Conservation (phyloP, 768 basidiomycete species). For the Lactifluus rugatus region DNA sequence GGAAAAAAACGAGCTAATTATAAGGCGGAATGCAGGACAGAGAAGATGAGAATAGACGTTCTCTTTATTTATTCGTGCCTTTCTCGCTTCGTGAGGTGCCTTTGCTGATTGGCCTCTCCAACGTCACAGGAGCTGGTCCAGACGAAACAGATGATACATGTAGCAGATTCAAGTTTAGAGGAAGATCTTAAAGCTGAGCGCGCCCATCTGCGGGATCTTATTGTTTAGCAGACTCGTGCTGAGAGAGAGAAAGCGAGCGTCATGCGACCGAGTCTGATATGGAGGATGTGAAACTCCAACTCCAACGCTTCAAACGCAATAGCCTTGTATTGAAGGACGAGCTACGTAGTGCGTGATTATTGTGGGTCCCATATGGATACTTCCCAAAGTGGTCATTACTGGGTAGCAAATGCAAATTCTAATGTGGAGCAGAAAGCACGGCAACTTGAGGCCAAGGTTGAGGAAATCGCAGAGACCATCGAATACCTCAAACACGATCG, state of each 20-base stretch:
- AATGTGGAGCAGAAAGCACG: slow-evolving; percentile 68
- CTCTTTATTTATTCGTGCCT: slow-evolving; percentile 36
- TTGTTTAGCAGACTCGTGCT: slow-evolving; percentile 50
- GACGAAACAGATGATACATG: slow-evolving; percentile 52
- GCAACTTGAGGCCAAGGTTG: slow-evolving; percentile 52
- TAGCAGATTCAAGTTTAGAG: slow-evolving; percentile 67
- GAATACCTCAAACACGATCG: slow-evolving; percentile 73
- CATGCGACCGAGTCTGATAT: slow-evolving; percentile 74
- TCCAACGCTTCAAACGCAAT: slow-evolving; percentile 61
- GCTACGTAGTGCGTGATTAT: slow-evolving; percentile 49
- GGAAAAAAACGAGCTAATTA: slow-evolving; percentile 52
- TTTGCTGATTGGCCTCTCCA: neutral
- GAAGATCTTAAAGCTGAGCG: slow-evolving; percentile 63
- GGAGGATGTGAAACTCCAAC: slow-evolving; percentile 43
- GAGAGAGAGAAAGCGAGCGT: slow-evolving; percentile 57
- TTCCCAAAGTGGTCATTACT: neutral
- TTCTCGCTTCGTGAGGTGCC: neutral
- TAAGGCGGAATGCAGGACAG: slow-evolving; percentile 39
- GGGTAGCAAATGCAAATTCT: slow-evolving; percentile 51
- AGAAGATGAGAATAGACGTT: slow-evolving; percentile 39
- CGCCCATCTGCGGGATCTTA: slow-evolving; percentile 48
- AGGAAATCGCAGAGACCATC: slow-evolving; percentile 60
- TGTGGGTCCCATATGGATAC: neutral
- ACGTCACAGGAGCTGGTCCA: slow-evolving; percentile 54
- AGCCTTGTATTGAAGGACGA: slow-evolving; percentile 66